Conservation (phyloP, 2,329 filamentous ascomycete species). For the Hyphodiscus sp. region DNA sequence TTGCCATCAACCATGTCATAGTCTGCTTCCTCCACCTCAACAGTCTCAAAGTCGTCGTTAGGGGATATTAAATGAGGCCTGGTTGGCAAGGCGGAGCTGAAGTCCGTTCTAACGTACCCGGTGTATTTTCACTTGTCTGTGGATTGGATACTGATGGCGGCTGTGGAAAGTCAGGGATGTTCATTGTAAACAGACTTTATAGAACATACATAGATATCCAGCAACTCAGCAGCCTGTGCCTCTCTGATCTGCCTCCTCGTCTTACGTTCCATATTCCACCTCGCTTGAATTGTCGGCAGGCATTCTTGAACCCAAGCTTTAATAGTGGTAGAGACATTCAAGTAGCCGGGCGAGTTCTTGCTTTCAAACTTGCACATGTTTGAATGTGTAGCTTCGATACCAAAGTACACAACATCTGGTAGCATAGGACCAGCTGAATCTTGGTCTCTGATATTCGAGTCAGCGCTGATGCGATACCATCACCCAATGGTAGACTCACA, state of each 20-base stretch:
- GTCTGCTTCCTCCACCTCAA: constrained; percentile 24
- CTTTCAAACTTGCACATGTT: constrained; percentile 67
- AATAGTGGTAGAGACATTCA: constrained; percentile 27
- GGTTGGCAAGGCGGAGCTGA: constrained; percentile 3
- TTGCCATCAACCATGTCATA: constrained; percentile 17
- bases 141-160: not conserved
- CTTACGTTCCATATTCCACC: constrained; percentile 22
- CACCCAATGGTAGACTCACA: constrained; percentile 29
- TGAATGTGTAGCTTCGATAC: constrained; percentile 67
- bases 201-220: constrained; percentile 17
- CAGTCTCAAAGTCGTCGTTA: constrained; percentile 18
- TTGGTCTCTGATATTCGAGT: constrained; percentile 29
- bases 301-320: constrained; percentile 25
- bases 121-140: constrained; percentile 8
- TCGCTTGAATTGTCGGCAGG: constrained; percentile 14
- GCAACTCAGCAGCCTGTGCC: constrained; percentile 22
- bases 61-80: constrained; percentile 12
- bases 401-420: constrained; percentile 64
- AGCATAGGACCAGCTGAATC: constrained; percentile 62
- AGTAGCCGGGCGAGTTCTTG: constrained; percentile 55
- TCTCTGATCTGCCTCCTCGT: constrained; percentile 19
- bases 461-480: not conserved
- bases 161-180: not conserved
- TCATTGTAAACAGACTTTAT: not conserved
- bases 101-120: constrained; percentile 17